Base-by-base conservation (phyloP, 768 basidiomycete genomes). In the Hortiboletus flavorubellus region DNA sequence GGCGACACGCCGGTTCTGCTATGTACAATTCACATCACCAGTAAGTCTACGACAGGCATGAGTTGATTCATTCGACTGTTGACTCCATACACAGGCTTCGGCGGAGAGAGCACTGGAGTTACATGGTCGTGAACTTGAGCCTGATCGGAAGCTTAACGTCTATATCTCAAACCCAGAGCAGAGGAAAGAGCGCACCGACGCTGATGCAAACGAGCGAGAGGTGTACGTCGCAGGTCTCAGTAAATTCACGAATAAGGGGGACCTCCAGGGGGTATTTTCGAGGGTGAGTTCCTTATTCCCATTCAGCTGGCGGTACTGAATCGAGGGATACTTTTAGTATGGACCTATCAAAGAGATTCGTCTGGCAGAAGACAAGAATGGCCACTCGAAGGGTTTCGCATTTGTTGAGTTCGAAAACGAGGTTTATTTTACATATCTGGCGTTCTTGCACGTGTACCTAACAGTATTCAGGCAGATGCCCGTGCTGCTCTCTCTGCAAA, bases 361-460 rank as follows among this genome's bases (percentile, higher is more conserved):
- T 52, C 78, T 98, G 67, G 83, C 84, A 2, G 73, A 81, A 49
- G 91, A 93, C 55, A 80, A 87, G 34, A 79, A 82, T 42, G 86
- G 86, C 0, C 76, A 81, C 46, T 79, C 78, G 31, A 93, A 85
- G 67, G 95, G 97, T 1, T 95, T 91, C 65, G 95, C 91, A 0
- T 98, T 98, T 64, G 77, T 98, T 33, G 94, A 98, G 66, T 98
- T 91, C 65, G 87, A 89, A 56, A 78, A 83, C 18, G 86, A 90
- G 76, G 95, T 93, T 37, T 9, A 9, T 2, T 12, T 38, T 37
- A 38, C n/a, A 15, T 14, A 2, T n/a, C 23, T 10, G n/a, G 23
- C 40, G 5, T 26, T 41, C n/a, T 48, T 49, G 40, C 15, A n/a
- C 15, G 35, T 37, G 18, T 11, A 52, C 34, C 48, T 55, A n/a